Conservation (phyloP, 371 early-diverging fungal species). For the Entomophthora muscae region DNA sequence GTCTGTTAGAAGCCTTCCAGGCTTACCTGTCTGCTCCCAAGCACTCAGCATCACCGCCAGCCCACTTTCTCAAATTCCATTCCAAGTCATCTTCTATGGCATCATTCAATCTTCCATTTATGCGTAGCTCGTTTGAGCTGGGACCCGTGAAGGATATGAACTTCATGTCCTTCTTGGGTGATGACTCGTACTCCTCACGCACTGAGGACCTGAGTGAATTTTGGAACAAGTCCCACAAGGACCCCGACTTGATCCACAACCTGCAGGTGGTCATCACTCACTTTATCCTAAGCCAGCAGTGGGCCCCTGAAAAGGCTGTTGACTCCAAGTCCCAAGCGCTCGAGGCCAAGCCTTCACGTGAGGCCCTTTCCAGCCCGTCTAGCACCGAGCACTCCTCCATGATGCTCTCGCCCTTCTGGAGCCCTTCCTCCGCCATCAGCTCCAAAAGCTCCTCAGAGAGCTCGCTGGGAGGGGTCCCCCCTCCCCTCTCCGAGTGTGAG, state of each 20-base stretch:
- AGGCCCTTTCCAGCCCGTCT: not conserved
- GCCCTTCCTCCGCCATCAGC: not conserved
- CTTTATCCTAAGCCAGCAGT: not conserved
- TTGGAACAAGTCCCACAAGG: not conserved
- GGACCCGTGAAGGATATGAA: not conserved
- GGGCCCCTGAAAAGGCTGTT: not conserved
- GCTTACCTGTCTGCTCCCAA: constrained; percentile 13
- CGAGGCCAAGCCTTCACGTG: not conserved
- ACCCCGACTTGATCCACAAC: not conserved
- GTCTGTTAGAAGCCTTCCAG: constrained; percentile 26
- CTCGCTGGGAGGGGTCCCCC: not conserved
- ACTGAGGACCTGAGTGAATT: not conserved
- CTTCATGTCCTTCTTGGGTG: not conserved
- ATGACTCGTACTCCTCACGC: not conserved
- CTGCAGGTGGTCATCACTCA: not conserved
- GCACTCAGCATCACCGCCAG: not conserved
- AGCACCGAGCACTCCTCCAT: not conserved
- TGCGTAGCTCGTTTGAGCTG: not conserved
- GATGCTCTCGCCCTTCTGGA: not conserved
- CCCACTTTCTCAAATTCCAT: not conserved
- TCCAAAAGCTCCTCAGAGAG: not conserved
- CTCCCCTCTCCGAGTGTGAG: too few relatives aligned
- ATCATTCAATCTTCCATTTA: not conserved
- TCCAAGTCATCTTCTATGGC: not conserved
- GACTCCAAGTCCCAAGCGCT: not conserved